phyloP scores from a whole-genome alignment of 139 green algal species.

The Auxenochlorella pyrenoidosa region DNA sequence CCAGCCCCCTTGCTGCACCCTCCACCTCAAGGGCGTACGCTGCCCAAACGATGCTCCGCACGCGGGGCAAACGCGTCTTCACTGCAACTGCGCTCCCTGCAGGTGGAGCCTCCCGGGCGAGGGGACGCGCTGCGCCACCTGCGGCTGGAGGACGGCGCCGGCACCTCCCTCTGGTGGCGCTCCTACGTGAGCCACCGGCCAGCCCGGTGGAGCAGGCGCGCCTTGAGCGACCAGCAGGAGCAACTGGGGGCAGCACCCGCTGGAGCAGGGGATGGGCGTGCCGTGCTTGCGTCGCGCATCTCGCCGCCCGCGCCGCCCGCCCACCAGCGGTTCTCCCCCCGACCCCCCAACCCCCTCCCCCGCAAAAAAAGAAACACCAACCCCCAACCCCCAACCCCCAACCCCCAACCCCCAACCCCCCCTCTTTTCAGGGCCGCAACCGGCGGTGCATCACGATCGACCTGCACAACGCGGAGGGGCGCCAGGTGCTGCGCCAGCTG shows the following conservation, averaged over 20 bases:
- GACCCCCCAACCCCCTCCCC: not conserved
- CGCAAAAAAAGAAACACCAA: no score
- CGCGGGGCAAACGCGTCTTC: no score
- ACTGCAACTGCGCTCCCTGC: not conserved
- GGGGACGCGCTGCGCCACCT: constrained; percentile 76
- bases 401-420: not conserved
- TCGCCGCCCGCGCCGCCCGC: no score
- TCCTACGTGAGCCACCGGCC: constrained; percentile 36
- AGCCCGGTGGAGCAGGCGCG: not conserved
- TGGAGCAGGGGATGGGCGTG: no score
- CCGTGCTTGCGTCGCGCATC: no score
- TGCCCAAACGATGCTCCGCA: no score
- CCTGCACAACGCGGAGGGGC: constrained; percentile 67
- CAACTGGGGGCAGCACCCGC: not conserved
- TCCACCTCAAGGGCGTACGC: no score
- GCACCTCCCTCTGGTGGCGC: constrained; percentile 81
- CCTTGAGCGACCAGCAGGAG: no score
- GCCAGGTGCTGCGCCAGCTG: constrained; percentile 61
- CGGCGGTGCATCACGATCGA: constrained; percentile 77
- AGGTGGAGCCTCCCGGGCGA: constrained; percentile 68
- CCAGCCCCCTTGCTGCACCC: no score
- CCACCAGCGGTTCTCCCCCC: not conserved
- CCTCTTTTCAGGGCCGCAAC: constrained; percentile 65
- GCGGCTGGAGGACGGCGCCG: constrained; percentile 61
- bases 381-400: not conserved